Percentiles rank a stretch among this genome's conserved stretches.
These are phyloP conservation scores for Craterostigma plantagineum DNA, from an alignment of 257 asterid species.

Conservation along the genomic window DNA sequence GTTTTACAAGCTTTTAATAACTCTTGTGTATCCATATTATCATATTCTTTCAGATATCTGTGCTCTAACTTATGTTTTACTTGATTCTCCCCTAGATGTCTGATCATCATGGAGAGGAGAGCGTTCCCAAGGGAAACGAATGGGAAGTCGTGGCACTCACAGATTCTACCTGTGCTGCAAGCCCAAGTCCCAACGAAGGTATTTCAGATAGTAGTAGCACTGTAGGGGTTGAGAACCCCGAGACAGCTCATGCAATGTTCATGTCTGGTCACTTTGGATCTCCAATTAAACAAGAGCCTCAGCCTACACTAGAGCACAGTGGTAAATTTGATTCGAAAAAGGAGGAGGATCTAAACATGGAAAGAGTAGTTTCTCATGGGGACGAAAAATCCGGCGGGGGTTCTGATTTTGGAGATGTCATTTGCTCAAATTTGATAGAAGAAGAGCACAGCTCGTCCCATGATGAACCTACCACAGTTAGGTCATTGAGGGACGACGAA, in stretches of 20 bases:
- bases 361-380: conserved; percentile 25
- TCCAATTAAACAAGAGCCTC: conserved; percentile 20
- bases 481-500: conserved; percentile 15
- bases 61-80: not conserved
- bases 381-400: conserved; percentile 20
- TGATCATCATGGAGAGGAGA: conserved; percentile 19
- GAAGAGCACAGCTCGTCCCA: conserved; percentile 28
- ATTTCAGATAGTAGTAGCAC: conserved; percentile 8
- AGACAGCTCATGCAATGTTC: conserved; percentile 19
- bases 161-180: conserved; percentile 40
- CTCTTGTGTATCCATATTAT: too few relatives aligned
- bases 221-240: conserved; percentile 10
- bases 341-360: conserved; percentile 17
- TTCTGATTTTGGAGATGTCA: conserved; percentile 20
- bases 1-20: too few relatives aligned
- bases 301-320: conserved; percentile 19
- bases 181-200: conserved; percentile 21
- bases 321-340: conserved; percentile 17
- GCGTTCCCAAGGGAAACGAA: conserved; percentile 25
- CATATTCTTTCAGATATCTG: too few relatives aligned
- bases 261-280: conserved; percentile 32
- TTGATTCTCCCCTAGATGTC: conserved; percentile 17
- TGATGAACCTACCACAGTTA: conserved; percentile 17
- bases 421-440: conserved; percentile 17
- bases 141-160: conserved; percentile 55